These are phyloP conservation scores for Drechslerella stenobrocha DNA, from an alignment of 2,329 filamentous ascomycete genomes.

Conservation along the genomic window DNA sequence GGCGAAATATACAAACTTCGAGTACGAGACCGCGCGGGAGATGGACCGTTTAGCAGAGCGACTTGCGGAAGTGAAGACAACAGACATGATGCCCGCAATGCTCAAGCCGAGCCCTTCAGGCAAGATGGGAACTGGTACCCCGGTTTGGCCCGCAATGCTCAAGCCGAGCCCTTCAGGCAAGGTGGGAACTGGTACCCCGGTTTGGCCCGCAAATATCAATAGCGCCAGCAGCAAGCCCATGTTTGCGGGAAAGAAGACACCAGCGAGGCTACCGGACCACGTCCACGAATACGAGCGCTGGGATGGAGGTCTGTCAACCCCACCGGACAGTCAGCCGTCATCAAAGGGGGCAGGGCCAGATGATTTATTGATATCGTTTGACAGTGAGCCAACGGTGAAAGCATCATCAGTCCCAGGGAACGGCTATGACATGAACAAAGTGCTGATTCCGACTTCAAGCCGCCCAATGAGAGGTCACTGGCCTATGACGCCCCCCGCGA, in stretches of 20 bases:
- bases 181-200: not conserved
- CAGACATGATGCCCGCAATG: constrained; percentile 41
- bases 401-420: constrained; percentile 3
- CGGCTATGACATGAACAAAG: constrained; percentile 18
- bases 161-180: constrained; percentile 16
- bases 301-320: not conserved
- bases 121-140: not conserved
- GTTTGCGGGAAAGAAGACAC: not conserved
- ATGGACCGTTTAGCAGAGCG: not conserved
- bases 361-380: constrained; percentile 10
- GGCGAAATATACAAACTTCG: not conserved
- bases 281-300: not conserved
- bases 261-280: constrained; percentile 5
- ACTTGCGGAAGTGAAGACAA: constrained; percentile 18
- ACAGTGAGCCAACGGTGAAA: constrained; percentile 17
- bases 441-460: not conserved
- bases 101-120: constrained; percentile 16
- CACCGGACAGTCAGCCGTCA: not conserved
- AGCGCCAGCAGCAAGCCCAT: not conserved
- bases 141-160: constrained; percentile 27
- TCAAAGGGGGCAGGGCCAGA: constrained; percentile 2
- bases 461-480: not conserved
- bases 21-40: not conserved
- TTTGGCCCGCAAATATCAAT: not conserved
- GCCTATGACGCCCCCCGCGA: not conserved